Conservation (phyloP, 805 yeast genomes). For the Pichia scutulata region DNA sequence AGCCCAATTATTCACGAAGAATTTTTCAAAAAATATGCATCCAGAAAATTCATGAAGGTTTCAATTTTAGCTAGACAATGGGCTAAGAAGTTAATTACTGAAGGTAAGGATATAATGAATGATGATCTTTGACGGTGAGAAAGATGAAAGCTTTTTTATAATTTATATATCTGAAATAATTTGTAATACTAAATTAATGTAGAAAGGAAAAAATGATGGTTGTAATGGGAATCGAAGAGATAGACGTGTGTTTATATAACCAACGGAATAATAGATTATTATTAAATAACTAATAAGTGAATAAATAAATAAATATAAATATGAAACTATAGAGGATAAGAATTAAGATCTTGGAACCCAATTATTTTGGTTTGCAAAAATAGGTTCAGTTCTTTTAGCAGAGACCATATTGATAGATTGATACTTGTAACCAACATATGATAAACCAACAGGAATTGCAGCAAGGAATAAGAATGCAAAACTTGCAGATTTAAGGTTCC, state of each 20-base stretch:
- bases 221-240: neutral
- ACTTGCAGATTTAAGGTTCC: conserved; percentile 24
- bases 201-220: neutral
- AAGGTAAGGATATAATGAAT: conserved; percentile 37
- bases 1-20: conserved; percentile 86
- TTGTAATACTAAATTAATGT: neutral
- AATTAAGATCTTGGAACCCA: conserved; percentile 23
- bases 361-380: conserved; percentile 17
- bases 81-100: conserved; percentile 56
- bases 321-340: neutral
- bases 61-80: conserved; percentile 73
- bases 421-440: conserved; percentile 27
- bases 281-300: no score
- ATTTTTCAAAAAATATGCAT: conserved; percentile 87
- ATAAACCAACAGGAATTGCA: conserved; percentile 27
- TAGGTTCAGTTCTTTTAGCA: conserved; percentile 27
- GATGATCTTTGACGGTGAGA: conserved; percentile 14
- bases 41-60: conserved; percentile 82
- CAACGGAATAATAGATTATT: neutral
- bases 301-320: neutral
- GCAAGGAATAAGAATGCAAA: conserved; percentile 25
- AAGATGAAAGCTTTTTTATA: neutral
- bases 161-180: neutral
- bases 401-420: conserved; percentile 22
- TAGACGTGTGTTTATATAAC: neutral